Base-by-base conservation (phyloP, 2,329 filamentous ascomycete species). In the Paradendryphiella salina region DNA sequence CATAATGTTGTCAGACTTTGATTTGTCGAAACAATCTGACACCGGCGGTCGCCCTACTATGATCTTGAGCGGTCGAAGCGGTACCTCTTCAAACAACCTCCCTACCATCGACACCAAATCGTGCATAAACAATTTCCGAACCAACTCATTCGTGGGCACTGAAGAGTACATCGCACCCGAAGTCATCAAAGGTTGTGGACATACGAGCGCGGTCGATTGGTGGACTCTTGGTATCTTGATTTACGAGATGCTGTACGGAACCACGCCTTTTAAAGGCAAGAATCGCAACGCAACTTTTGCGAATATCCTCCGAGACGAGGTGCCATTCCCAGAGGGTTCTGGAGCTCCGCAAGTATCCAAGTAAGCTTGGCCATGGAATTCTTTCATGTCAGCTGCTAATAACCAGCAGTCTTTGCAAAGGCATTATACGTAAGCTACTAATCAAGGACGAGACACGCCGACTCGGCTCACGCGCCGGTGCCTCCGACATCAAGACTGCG, bases 1-100 rank as follows among this genome's bases (percentile, higher is more conserved):
- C 75, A 99, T 99, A 65, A 99, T 99, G 94, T 83, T 99, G 72
- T 97, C 94, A 54, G 94, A 99, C 77, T 99, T 99, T 75, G 94
- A 99, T 75, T 77, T 99, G 56, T 96, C 92, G 8, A 99, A 99
- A 76, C 94, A 99, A 76, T 99, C 94, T 5, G 94, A 95, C 61
- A 87, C 90, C 13, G 94, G 92, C 68, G 94, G 94, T 77, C 93
- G 93, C 69, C 94, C 94, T 40, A 96, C 92, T 18, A 97, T 99
- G 93, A 96, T 99, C 67, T 82, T 96, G 28, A 64, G 60, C 54
- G 90, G 89, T 61, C 77, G 80, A 36, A 91, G 90, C 72, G 92
- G 92, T 45, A 87, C 90, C 32, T 93, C 90, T 46, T 88, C 89
- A 6, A 90, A 86, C 54, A 92, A 90, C 35, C 79, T 96, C 60